phyloP scores from a whole-genome alignment of 352 stramenopile genomes.

The Globisporangium orthogonon region DNA sequence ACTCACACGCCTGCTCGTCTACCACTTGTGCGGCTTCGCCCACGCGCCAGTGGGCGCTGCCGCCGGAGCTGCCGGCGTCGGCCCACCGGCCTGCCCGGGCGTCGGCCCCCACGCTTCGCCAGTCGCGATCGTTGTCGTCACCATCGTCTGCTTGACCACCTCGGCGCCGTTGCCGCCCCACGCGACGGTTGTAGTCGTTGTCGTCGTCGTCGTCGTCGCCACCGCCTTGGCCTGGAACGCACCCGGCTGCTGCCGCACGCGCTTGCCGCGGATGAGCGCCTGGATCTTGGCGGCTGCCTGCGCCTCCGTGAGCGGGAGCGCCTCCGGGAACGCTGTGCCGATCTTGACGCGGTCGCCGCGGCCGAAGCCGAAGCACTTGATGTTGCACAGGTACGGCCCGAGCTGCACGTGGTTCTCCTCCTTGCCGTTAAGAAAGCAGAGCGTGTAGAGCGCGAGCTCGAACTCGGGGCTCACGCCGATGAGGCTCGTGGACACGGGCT shows the following conservation, averaged over 20 bases:
- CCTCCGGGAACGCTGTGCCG: conserved; percentile 74
- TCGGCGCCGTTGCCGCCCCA: conserved; percentile 11
- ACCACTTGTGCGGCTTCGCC: conserved; percentile 64
- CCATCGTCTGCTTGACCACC: conserved; percentile 5
- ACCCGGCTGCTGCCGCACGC: conserved; percentile 21
- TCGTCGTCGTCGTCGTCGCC: conserved; percentile 1
- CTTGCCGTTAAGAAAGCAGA: conserved; percentile 91
- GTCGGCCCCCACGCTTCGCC: conserved; percentile 10
- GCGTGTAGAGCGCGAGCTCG: conserved; percentile 95
- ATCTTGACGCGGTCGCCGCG: conserved; percentile 72
- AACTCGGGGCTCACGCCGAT: conserved; percentile 95
- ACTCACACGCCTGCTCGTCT: background rate
- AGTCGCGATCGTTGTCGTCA: conserved; percentile 13
- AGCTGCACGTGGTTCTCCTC: conserved; percentile 85
- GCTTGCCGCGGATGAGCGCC: conserved; percentile 45
- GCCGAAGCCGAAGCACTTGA: conserved; percentile 88
- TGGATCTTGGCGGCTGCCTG: conserved; percentile 79
- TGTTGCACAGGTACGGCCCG: conserved; percentile 82
- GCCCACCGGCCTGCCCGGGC: conserved; percentile 18
- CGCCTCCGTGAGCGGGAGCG: conserved; percentile 56
- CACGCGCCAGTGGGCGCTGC: conserved; percentile 26
- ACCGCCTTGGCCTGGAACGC: background rate
- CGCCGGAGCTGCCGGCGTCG: conserved; percentile 1
- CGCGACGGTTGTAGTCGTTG: conserved; percentile 7
- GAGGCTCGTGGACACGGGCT: conserved; percentile 90